Base-by-base conservation (phyloP, 1,284 basidiomycete genomes). In the Ceratobasidium papillatum region DNA sequence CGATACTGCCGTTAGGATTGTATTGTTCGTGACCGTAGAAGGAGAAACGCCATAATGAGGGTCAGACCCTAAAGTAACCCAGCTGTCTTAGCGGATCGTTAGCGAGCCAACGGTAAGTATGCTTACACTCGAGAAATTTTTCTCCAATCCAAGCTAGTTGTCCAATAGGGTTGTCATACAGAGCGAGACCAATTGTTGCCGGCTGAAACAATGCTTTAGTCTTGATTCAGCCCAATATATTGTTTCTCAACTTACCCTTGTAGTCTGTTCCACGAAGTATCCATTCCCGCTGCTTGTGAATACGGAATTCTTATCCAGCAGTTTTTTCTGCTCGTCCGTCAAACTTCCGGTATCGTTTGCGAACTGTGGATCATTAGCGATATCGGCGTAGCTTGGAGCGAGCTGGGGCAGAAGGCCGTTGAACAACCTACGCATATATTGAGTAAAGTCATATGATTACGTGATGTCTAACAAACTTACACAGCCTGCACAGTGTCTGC, bases 131-230 rank as follows among this genome's bases (percentile, higher is more conserved):
- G 43, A 62, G 62, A 49, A 64, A 76, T 27, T 75, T 75, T 45
- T 76, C 74, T 12, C 65, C 73, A 1, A 76, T 72, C 74, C 74
- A 76, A 11, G 76, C 52, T 2, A 76, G 49, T 52, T 75, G 76
- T 0, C 74, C 76, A 52, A 76, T 59, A 1, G 76, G 73, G 36
- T 61, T 76, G 43, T 76, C 76, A n/a, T 61, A 49, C 34, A 76
- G 34, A 11, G 66, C 76, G 25, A 76, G 47, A 4, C 76, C 76
- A 8, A 76, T 69, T 0, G 76, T 76, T 36, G 66, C 69, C 11
- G 76, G 76, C 76, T 76, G n/a, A 34, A 9, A 59, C 14, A 36
- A 32, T 30, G 4, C 27, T 30, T 49, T n/a, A 34, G 7, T 8
- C 2, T 3, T 25, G 25, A 2, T 3, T n/a, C 19, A 4, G 19